Conservation (phyloP, 306 rosid species). For the Lithocarpus polystachyus region DNA sequence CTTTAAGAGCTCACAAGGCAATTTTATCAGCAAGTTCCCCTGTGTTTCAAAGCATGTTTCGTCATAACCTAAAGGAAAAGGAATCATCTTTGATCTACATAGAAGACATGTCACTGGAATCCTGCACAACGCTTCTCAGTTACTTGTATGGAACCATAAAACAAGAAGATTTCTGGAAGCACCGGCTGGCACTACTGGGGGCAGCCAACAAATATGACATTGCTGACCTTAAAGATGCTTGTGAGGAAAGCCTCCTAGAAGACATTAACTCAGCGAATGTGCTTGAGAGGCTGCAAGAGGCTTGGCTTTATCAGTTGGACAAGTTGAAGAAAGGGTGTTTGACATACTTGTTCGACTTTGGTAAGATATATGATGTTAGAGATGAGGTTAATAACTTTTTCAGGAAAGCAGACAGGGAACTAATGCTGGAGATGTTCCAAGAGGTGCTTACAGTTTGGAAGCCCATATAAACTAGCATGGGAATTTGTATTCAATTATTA, state of each 20-base stretch:
- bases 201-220: slow-evolving; percentile 80
- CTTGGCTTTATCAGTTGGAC: slow-evolving; percentile 64
- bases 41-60: slow-evolving; percentile 84
- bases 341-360: slow-evolving; percentile 69
- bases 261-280: slow-evolving; percentile 71
- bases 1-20: slow-evolving; percentile 80
- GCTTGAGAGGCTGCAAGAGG: slow-evolving; percentile 78
- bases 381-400: slow-evolving; percentile 54
- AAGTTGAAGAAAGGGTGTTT: slow-evolving; percentile 88
- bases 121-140: slow-evolving; percentile 63
- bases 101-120: slow-evolving; percentile 70
- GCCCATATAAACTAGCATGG: slow-evolving; percentile 34
- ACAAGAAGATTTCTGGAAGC: slow-evolving; percentile 73
- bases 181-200: slow-evolving; percentile 70
- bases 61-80: slow-evolving; percentile 72
- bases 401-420: slow-evolving; percentile 72
- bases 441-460: slow-evolving; percentile 70
- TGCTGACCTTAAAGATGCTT: slow-evolving; percentile 56
- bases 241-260: slow-evolving; percentile 89
- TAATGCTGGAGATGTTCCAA: slow-evolving; percentile 83
- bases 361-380: slow-evolving; percentile 73
- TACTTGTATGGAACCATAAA: slow-evolving; percentile 79
- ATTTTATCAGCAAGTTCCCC: slow-evolving; percentile 81
- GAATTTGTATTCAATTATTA: slow-evolving; percentile 3
- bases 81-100: slow-evolving; percentile 72